Percentiles rank a stretch among this genome's conserved stretches.
Conservation (phyloP, 2,329 filamentous ascomycete genomes). For the Teratosphaeria zuluensis region DNA sequence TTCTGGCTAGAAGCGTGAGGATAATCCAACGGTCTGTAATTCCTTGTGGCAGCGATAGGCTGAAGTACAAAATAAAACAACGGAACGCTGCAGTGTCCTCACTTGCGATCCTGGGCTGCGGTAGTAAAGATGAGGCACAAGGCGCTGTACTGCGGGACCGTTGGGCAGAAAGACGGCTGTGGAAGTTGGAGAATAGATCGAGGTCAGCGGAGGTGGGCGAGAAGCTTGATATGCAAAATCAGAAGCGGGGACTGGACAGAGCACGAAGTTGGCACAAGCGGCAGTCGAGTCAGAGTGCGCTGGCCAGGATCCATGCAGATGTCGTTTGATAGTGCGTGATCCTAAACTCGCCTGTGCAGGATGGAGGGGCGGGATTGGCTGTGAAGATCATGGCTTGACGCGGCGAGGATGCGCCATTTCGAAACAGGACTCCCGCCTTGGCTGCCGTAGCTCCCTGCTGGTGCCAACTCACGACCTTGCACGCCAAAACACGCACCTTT, state of each 20-base stretch:
- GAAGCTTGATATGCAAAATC: slow-evolving; percentile 15
- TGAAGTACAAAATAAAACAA: neutral
- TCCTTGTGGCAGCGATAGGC: neutral
- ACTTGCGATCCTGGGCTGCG: slow-evolving; percentile 1
- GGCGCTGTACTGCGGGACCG: slow-evolving; percentile 1
- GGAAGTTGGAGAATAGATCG: slow-evolving; percentile 8
- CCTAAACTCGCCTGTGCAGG: neutral
- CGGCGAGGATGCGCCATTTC: neutral
- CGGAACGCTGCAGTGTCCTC: neutral
- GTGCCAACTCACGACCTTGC: neutral
- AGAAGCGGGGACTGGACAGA: neutral
- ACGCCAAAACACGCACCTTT: neutral
- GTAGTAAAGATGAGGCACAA: neutral
- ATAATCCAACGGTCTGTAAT: neutral
- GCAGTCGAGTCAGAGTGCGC: neutral
- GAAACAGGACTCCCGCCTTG: neutral
- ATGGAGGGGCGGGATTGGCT: neutral
- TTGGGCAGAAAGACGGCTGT: slow-evolving; percentile 12
- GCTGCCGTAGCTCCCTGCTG: neutral
- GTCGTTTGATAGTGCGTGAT: neutral
- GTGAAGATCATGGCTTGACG: neutral
- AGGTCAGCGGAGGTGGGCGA: slow-evolving; percentile 8
- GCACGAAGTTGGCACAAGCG: neutral
- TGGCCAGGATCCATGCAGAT: neutral
- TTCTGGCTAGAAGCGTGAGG: slow-evolving; percentile 13